Conservation (phyloP, 1,139 yeast species). For the Yamadazyma spencermartinsiae region DNA sequence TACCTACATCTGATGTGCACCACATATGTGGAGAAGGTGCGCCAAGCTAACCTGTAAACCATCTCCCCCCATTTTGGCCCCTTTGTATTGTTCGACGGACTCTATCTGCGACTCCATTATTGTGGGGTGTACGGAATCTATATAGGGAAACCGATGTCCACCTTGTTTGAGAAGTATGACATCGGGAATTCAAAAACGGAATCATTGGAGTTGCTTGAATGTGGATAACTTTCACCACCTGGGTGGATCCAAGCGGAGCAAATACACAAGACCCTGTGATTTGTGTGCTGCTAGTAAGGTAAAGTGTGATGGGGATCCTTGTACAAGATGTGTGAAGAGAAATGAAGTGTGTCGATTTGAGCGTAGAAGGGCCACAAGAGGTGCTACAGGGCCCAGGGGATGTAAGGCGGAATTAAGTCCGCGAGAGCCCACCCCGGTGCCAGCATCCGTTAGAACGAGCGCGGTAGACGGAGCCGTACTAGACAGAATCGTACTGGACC, state of each 20-base stretch:
- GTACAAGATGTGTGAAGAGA: constrained; percentile 31
- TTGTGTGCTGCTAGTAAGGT: constrained; percentile 37
- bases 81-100: no score
- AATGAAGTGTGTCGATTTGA: constrained; percentile 31
- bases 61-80: no score
- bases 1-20: no score
- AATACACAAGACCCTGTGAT: constrained; percentile 31
- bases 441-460: no score
- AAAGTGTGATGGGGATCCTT: constrained; percentile 32
- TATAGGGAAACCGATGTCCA: background rate
- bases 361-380: constrained; percentile 32
- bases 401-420: no score
- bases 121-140: background rate
- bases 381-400: constrained; percentile 28
- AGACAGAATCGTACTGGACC: no score
- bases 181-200: background rate
- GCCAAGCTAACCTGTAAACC: no score
- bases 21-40: no score
- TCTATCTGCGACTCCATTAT: background rate
- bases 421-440: no score
- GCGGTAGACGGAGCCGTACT: no score
- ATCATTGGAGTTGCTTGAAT: constrained; percentile 4
- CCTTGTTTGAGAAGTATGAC: background rate
- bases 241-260: constrained; percentile 3
- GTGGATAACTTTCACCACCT: background rate